Evolutionary conservation across 345 rosid species (phyloP), one percentile per base, ranked within the genome.

Genomic region (Gossypium anomalum): DNA sequence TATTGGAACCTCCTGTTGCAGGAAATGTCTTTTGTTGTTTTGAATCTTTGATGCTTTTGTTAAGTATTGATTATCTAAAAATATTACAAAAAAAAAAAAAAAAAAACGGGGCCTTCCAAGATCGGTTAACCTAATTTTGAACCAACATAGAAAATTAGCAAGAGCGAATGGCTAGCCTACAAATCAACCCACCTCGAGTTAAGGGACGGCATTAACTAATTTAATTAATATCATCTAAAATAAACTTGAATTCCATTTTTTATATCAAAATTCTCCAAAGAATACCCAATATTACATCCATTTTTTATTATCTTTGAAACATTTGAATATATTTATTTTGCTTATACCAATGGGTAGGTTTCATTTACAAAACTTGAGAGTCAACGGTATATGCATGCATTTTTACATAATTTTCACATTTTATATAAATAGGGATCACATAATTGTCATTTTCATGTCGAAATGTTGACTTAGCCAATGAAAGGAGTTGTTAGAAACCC

Each of bases 401-500:
- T 23, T 17, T 17, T 17, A 64, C 41, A 64, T 17, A 2, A 41
- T 9, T 64, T 41, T 41, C 34, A 38, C n/a, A 41, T 19, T 2
- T 64, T 7, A 19, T 4, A 66, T 41, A 1, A 11, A 23, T 15
- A 17, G 16, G 15, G 52, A 27, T 3, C 22, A 23, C 22, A 23
- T 45, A 51, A 67, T 34, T 10, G 78, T 69, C 71, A 10, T 69
- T 25, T 75, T 81, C 75, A 61, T 3, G 27, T 65, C 55, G 22
- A 74, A 62, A 62, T 73, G 44, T 64, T 15, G 58, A 17, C 57
- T 53, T 53, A 17, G 57, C 76, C 77, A 66, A 73, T 15, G 66
- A 69, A 20, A 78, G 75, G 78, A 83, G 83, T 82, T 80, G 87
- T 64, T 83, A 61, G 71, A 74, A 75, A 80, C 74, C 76, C 68